phyloP scores from a whole-genome alignment of 208 protist genomes.

The Leishmania turanica region DNA sequence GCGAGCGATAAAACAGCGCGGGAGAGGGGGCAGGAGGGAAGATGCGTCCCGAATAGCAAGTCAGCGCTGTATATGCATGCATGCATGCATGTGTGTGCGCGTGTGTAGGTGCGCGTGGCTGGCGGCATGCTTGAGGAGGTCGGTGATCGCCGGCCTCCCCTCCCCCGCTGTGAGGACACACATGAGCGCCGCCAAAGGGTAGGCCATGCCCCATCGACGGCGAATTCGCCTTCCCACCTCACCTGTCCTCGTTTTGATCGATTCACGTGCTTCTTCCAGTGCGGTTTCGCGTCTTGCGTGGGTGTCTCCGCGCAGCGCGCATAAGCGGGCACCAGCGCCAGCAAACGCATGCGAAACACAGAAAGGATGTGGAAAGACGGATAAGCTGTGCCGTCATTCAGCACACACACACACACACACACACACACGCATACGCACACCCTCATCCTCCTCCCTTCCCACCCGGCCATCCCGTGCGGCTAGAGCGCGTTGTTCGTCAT shows the following conservation, averaged over 20 bases:
- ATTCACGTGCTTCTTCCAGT: not conserved
- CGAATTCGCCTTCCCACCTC: not conserved
- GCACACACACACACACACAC: not conserved
- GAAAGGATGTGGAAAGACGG: not conserved
- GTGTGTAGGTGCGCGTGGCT: not conserved
- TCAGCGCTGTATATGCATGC: not conserved
- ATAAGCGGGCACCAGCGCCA: too few species aligned
- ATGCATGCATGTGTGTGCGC: not conserved
- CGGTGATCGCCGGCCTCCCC: not conserved
- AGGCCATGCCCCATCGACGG: not conserved
- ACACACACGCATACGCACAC: not conserved
- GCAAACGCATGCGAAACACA: not conserved
- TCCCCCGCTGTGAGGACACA: not conserved
- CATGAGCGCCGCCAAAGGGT: not conserved
- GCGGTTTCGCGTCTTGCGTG: not conserved
- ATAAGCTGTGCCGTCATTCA: not conserved
- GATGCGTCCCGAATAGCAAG: too few species aligned
- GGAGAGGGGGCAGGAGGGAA: not conserved
- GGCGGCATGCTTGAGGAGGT: not conserved
- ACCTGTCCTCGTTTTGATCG: not conserved
- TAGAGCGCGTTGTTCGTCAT: slow-evolving; percentile 34
- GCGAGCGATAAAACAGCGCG: not conserved
- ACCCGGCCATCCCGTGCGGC: not conserved
- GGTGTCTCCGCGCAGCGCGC: not conserved
- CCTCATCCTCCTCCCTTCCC: not conserved